Base-by-base conservation (phyloP, 202 grass and related monocot species). In the Carex arenaria region DNA sequence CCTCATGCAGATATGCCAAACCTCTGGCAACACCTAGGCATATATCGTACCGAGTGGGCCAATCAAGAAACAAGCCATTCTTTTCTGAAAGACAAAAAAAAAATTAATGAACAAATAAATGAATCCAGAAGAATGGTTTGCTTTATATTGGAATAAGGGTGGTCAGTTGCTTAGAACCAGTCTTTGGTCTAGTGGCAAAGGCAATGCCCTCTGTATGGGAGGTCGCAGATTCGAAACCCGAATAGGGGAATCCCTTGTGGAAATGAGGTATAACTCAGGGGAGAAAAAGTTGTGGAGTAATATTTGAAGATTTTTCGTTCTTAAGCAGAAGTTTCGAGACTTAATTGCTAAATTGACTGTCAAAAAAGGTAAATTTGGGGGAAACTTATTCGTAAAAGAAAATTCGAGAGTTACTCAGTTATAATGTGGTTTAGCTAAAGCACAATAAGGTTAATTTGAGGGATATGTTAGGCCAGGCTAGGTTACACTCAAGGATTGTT, bases 1-100 rank as follows among this genome's bases (percentile, higher is more conserved):
- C 95, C 77, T 94, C 95, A 71, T 94, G 95, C 40, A 97, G 90
- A 85, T 97, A 97, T 28, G 89, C 55, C 2, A 97, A 81, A 31
- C 95, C 95, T 91, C 90, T 94, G 74, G 90, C 92, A 62, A 93
- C 78, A 30, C 92, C 90, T 30, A 97, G 67, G 67, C 90, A 93
- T 89, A 94, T 93, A 26, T 94, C 95, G 79, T 86, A 97, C 13
- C 95, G 95, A 43, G 85, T 90, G 2, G 86, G 13, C 95, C 92
- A 97, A 73, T 76, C 72, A 56, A 76, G 72, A 55, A 76, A 76
- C 51, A 76, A 56, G 72, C 5, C 56, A 26, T 7, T 76, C 52
- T 76, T 76, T 76, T 52, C 72, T 76, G 49, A 31, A 56, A 55
- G 7, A 76, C 26, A 28, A 76, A 28, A 31, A 15, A 17, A 31